Evolutionary conservation across 768 basidiomycete genomes (phyloP).

Genomic region (Daedaleopsis nitida): DNA sequence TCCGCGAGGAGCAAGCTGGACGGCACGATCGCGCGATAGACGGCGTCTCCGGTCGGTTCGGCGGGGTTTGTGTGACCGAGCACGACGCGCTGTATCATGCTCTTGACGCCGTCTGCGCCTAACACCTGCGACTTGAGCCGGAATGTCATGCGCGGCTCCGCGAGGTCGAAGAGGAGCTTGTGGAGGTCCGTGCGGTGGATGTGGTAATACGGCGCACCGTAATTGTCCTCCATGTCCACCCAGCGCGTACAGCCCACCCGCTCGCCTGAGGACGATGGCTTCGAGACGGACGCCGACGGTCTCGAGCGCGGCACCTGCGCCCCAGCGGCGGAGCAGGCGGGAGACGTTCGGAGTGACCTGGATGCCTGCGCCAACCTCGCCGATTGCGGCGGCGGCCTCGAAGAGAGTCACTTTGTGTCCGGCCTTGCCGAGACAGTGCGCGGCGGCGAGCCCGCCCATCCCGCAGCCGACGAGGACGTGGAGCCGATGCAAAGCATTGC

Average conservation of each 20-base stretch:
- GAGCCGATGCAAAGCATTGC: constrained; percentile 35
- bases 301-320: constrained; percentile 34
- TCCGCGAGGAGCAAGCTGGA: constrained; percentile 48
- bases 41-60: constrained; percentile 60
- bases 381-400: constrained; percentile 39
- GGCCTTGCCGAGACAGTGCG: constrained; percentile 40
- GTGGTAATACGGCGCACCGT: constrained; percentile 45
- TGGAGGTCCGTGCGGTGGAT: constrained; percentile 48
- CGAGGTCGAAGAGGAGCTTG: constrained; percentile 39
- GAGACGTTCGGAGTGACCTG: constrained; percentile 44
- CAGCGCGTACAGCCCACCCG: constrained; percentile 41
- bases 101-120: constrained; percentile 49
- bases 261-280: constrained; percentile 42
- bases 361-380: constrained; percentile 46
- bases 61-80: constrained; percentile 46
- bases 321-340: constrained; percentile 41
- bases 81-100: constrained; percentile 49
- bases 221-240: constrained; percentile 33
- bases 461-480: constrained; percentile 45
- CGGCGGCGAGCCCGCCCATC: constrained; percentile 43
- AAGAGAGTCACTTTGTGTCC: constrained; percentile 42
- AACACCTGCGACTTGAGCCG: constrained; percentile 39
- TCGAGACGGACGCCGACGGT: constrained; percentile 38
- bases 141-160: constrained; percentile 32
- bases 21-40: constrained; percentile 57